Conservation (phyloP, 192 early-diverging fungal genomes). For the Coemansia aciculifera region DNA sequence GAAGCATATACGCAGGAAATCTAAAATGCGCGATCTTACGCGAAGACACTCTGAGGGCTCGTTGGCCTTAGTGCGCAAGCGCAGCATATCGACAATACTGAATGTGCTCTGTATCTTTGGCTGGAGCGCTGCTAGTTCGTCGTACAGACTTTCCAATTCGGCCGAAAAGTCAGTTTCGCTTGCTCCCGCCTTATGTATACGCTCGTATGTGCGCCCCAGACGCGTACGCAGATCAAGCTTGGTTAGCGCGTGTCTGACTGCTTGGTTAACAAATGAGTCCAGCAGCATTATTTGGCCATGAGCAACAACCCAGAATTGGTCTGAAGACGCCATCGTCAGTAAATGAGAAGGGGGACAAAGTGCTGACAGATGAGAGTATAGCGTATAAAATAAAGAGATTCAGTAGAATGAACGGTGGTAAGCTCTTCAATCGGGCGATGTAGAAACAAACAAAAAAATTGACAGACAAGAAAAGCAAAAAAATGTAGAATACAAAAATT, state of each 20-base stretch:
- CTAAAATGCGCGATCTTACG: slow-evolving; percentile 23
- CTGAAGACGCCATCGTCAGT: neutral
- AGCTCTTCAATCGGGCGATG: neutral
- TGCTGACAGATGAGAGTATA: neutral
- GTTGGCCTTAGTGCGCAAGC: slow-evolving; percentile 13
- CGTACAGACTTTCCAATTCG: slow-evolving; percentile 13
- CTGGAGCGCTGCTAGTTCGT: slow-evolving; percentile 23
- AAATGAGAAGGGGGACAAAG: neutral
- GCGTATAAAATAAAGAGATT: neutral
- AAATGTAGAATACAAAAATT: neutral
- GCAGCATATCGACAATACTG: slow-evolving; percentile 26
- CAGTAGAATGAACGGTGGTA: neutral
- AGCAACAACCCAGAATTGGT: neutral
- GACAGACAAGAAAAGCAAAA: neutral
- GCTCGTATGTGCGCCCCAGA: slow-evolving; percentile 29
- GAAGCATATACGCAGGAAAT: slow-evolving; percentile 30
- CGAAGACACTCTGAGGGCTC: slow-evolving; percentile 25
- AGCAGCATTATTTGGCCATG: slow-evolving; percentile 35
- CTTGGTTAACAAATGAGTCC: slow-evolving; percentile 43
- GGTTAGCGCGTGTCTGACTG: slow-evolving; percentile 25
- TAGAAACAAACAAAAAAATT: neutral
- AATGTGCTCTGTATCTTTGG: slow-evolving; percentile 19
- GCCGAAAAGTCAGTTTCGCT: neutral
- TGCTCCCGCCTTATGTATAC: neutral
- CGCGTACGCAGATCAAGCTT: slow-evolving; percentile 27